These are phyloP conservation scores for Diddensiella caesifluorescens DNA, from an alignment of 805 yeast genomes.

Conservation along the genomic window DNA sequence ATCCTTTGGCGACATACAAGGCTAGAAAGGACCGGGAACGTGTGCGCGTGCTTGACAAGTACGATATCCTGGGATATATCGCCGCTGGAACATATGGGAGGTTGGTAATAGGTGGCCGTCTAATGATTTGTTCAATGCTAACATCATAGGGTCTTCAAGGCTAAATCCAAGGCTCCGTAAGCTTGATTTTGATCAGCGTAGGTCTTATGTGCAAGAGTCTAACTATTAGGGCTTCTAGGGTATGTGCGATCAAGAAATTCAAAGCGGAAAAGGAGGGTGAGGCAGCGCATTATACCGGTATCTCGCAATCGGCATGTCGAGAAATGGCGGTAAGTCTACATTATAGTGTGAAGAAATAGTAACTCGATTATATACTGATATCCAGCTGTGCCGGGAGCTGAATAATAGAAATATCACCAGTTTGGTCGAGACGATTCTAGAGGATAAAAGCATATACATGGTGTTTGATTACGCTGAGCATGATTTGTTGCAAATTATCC, in stretches of 20 bases:
- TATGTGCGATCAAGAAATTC: conserved; percentile 90
- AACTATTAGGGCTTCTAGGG: conserved; percentile 23
- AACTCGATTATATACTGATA: not conserved
- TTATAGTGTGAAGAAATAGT: not conserved
- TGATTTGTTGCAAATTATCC: conserved; percentile 89
- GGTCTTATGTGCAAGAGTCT: too few relatives aligned
- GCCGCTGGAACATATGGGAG: conserved; percentile 97
- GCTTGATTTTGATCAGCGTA: conserved; percentile 6
- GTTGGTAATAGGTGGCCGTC: not conserved
- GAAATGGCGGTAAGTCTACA: conserved; percentile 62
- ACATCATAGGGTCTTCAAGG: conserved; percentile 67
- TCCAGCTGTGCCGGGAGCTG: conserved; percentile 70
- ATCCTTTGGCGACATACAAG: conserved; percentile 45
- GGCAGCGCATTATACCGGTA: conserved; percentile 83
- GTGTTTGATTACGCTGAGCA: conserved; percentile 96
- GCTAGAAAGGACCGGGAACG: conserved; percentile 60
- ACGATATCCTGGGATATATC: conserved; percentile 87
- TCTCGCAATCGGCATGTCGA: conserved; percentile 91
- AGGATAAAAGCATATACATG: conserved; percentile 87
- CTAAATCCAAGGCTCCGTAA: conserved; percentile 44
- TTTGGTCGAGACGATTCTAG: conserved; percentile 76
- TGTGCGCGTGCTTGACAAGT: conserved; percentile 72
- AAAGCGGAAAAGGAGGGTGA: conserved; percentile 92
- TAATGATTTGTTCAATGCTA: conserved; percentile 18
- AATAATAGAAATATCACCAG: conserved; percentile 73